Evolutionary conservation across 202 grass and related monocot species (phyloP).

Genomic region (Elaeis oleifera): DNA sequence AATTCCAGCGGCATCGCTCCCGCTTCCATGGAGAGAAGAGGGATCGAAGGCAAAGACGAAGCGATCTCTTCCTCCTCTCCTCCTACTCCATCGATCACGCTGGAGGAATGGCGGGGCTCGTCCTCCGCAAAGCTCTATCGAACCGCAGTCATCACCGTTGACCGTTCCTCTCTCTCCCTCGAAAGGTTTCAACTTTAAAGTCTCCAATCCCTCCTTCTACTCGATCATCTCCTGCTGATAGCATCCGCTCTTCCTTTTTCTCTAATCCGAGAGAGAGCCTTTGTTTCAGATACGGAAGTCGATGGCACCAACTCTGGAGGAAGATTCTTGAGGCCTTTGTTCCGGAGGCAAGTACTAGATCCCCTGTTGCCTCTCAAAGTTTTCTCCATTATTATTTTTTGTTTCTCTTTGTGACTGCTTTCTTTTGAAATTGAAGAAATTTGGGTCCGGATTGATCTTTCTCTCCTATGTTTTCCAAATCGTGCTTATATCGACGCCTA

Average conservation of each 20-base stretch:
- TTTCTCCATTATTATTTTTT: too few relatives aligned
- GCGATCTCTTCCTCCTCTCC: too few relatives aligned
- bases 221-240: neutral
- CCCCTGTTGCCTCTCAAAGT: too few relatives aligned
- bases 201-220: neutral
- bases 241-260: neutral
- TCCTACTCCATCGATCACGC: constrained; percentile 40
- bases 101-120: constrained; percentile 91
- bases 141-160: constrained; percentile 68
- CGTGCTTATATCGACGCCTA: neutral
- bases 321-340: constrained; percentile 74
- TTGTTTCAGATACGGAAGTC: constrained; percentile 47
- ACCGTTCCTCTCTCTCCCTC: constrained; percentile 52
- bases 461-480: neutral
- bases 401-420: too few relatives aligned
- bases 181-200: constrained; percentile 29
- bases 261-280: too few relatives aligned
- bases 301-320: constrained; percentile 55
- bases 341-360: constrained; percentile 50
- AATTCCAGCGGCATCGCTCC: too few relatives aligned
- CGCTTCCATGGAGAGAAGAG: too few relatives aligned
- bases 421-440: too few relatives aligned
- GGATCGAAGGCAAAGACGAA: too few relatives aligned
- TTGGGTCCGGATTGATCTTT: neutral
- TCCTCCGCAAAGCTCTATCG: constrained; percentile 55